Percentiles rank a stretch among this genome's conserved stretches.
Evolutionary conservation across 2,329 filamentous ascomycete species (phyloP).

Genomic region (Colletotrichum magnum): DNA sequence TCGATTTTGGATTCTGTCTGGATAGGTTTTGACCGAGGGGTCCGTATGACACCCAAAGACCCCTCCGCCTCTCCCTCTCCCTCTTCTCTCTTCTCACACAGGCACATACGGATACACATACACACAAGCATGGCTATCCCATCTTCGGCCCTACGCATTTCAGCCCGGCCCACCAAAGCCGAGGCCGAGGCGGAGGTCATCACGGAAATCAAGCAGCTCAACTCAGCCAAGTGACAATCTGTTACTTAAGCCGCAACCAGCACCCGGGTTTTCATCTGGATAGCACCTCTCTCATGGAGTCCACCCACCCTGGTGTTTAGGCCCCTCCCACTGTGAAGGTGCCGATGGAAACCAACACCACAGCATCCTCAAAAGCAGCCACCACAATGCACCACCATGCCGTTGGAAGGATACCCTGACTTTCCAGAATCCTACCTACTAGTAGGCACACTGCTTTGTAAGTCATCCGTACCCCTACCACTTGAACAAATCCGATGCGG

Average conservation of each 20-base stretch:
- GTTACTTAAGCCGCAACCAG: no score
- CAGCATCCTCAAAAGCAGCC: neutral
- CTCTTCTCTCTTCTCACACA: neutral
- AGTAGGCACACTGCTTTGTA: no score
- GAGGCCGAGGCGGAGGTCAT: conserved; percentile 14
- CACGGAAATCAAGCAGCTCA: neutral
- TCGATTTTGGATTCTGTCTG: conserved; percentile 24
- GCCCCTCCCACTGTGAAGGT: neutral
- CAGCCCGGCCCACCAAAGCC: conserved; percentile 8
- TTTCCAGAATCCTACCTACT: no score
- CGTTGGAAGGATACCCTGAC: no score
- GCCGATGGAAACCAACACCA: neutral
- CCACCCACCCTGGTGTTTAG: no score
- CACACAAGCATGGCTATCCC: conserved; percentile 28
- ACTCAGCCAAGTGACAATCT: neutral
- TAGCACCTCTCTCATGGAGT: no score
- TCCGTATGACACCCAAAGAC: no score
- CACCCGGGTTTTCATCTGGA: no score
- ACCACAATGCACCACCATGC: neutral
- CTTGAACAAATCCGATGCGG: conserved; percentile 3
- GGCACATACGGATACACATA: neutral
- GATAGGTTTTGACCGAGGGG: no score
- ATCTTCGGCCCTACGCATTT: conserved; percentile 20
- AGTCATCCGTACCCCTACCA: neutral
- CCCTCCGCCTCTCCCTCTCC: neutral